phyloP scores from a whole-genome alignment of 768 basidiomycete species.

The Calocybe cyanea region DNA sequence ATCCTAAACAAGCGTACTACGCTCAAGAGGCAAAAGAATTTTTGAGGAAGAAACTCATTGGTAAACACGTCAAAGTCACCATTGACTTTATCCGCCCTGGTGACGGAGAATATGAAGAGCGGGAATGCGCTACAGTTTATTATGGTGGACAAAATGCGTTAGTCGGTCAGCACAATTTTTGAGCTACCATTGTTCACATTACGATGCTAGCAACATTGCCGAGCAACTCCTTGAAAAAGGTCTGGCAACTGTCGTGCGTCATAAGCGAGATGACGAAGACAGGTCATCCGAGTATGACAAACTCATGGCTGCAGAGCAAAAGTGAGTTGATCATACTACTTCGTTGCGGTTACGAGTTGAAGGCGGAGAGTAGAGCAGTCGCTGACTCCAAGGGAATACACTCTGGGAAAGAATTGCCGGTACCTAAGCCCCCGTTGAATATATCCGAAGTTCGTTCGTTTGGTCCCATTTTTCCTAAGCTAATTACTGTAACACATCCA shows the following conservation, averaged over 20 bases:
- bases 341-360: background rate
- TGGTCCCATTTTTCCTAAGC: background rate
- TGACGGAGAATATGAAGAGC: conserved; percentile 92
- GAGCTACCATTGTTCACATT: background rate
- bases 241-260: conserved; percentile 82
- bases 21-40: conserved; percentile 93
- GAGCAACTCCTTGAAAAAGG: conserved; percentile 95
- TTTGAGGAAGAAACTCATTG: conserved; percentile 87
- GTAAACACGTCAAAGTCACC: conserved; percentile 77
- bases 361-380: conserved; percentile 53
- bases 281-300: conserved; percentile 96
- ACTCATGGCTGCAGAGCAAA: conserved; percentile 91
- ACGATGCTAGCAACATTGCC: conserved; percentile 70
- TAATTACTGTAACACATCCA: conserved; percentile 21
- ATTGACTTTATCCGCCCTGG: conserved; percentile 89
- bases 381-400: conserved; percentile 82
- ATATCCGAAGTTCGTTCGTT: conserved; percentile 71
- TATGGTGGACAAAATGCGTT: conserved; percentile 80
- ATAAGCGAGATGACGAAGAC: conserved; percentile 93
- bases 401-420: conserved; percentile 82
- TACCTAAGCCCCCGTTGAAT: conserved; percentile 81
- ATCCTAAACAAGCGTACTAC: conserved; percentile 82
- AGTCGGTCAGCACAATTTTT: conserved; percentile 23
- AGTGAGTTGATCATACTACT: conserved; percentile 44
- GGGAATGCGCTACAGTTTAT: conserved; percentile 87